These are phyloP conservation scores for Talaromyces nanjingensis DNA, from an alignment of 495 filamentous ascomycete genomes.

Conservation along the genomic window DNA sequence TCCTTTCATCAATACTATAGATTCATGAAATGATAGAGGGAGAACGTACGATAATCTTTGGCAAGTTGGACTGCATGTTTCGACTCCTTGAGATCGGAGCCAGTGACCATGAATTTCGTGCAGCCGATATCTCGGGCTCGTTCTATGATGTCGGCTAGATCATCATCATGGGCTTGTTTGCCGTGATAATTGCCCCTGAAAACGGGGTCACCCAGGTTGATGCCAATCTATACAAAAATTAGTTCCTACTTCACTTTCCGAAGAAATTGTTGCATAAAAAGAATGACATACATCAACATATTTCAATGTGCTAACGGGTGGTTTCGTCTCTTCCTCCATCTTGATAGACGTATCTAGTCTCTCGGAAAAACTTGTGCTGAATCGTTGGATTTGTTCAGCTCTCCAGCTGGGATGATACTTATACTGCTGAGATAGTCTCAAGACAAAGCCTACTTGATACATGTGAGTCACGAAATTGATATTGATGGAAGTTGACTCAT, in stretches of 20 bases:
- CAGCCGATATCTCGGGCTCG: slow-evolving; percentile 73
- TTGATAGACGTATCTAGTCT: slow-evolving; percentile 5
- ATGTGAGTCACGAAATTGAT: background rate
- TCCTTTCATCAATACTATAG: slow-evolving; percentile 6
- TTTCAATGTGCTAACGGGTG: slow-evolving; percentile 22
- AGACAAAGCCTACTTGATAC: background rate
- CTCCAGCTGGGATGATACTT: background rate
- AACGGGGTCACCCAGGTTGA: slow-evolving; percentile 87
- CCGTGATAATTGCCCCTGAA: slow-evolving; percentile 81
- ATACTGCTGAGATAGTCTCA: background rate
- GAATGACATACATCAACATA: slow-evolving; percentile 35
- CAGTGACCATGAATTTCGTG: slow-evolving; percentile 85
- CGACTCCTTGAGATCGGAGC: slow-evolving; percentile 78
- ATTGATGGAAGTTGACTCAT: background rate
- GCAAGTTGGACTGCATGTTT: slow-evolving; percentile 67
- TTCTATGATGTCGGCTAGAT: slow-evolving; percentile 68
- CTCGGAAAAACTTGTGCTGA: background rate
- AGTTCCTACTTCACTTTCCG: background rate
- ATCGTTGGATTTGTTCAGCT: background rate
- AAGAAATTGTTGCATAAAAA: background rate
- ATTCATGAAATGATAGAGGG: background rate
- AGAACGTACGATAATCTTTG: slow-evolving; percentile 57
- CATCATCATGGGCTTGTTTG: slow-evolving; percentile 70
- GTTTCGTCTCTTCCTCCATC: slow-evolving; percentile 25
- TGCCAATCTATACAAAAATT: slow-evolving; percentile 56